Evolutionary conservation across 345 rosid species (phyloP), one percentile per base, ranked within the genome.

Genomic region (Citrus sp.): DNA sequence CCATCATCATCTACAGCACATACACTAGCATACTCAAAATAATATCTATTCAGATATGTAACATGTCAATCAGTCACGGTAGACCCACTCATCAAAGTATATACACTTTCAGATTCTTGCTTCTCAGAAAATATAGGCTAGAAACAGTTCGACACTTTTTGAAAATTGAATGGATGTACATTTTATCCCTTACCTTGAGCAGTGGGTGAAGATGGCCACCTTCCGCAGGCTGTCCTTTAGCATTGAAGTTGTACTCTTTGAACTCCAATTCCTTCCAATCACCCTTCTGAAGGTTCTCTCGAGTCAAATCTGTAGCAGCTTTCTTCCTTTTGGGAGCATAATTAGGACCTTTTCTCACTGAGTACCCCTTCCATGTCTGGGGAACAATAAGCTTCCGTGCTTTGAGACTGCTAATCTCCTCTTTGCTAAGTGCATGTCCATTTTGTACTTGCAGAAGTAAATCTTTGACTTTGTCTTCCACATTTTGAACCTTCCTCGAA

Each of bases 141-240:
- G 70, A 9, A 83, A 63, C 22, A 49, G 49, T 55, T 5, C 24
- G 60, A 70, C 13, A 76, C 73, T 73, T 70, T 4, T 65, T 5
- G 5, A 65, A 77, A 54, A 37, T 56, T 21, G 32, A 77, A 72
- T 21, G 72, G 62, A 62, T 34, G 6, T 67, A 25, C 6, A 75
- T 25, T 46, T 10, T 60, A 75, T 76, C 74, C 85, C 85, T 84
- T 88, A 86, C 99, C 97, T 95, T 93, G 73, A 88, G 97, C 70
- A 95, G 92, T 13, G 99, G 99, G 78, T 95, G 98, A 77, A 95
- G 93, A 88, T 93, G 90, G 63, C 99, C 99, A 83, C 95, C 82
- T 79, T 93, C 96, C 77, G 90, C 75, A 74, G 94, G 95, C 74
- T 83, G 93, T 82, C 99, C 99, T 86, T 92, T 94, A 58, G 98